phyloP scores from a whole-genome alignment of 768 basidiomycete species.

The Neoboletus magnificus region DNA sequence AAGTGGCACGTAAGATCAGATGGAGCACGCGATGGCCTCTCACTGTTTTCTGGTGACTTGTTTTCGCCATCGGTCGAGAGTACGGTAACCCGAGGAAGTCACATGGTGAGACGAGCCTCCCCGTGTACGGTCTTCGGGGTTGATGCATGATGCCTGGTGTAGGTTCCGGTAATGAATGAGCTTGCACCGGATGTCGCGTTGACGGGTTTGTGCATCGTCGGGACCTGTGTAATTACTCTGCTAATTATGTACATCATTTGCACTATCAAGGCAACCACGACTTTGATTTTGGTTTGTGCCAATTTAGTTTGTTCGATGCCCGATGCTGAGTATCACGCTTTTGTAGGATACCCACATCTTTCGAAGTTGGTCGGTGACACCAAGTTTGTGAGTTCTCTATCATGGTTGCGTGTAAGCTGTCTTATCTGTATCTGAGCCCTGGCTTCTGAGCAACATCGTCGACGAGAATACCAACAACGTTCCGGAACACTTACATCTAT shows the following conservation, averaged over 20 bases:
- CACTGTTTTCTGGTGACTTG: slow-evolving; percentile 86
- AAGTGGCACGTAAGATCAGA: slow-evolving; percentile 50
- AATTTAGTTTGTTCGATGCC: neutral
- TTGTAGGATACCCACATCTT: slow-evolving; percentile 58
- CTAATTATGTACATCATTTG: slow-evolving; percentile 8
- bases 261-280: slow-evolving; percentile 75
- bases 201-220: slow-evolving; percentile 53
- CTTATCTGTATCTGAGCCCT: slow-evolving; percentile 52
- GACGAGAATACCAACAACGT: slow-evolving; percentile 60
- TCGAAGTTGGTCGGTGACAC: slow-evolving; percentile 68
- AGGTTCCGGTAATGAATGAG: slow-evolving; percentile 85
- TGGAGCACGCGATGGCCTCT: slow-evolving; percentile 63
- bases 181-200: slow-evolving; percentile 77
- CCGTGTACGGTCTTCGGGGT: neutral
- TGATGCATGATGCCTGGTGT: slow-evolving; percentile 6
- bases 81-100: slow-evolving; percentile 83
- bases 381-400: slow-evolving; percentile 55
- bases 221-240: neutral
- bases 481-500: slow-evolving; percentile 62
- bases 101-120: slow-evolving; percentile 60
- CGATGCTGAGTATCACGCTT: neutral
- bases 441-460: slow-evolving; percentile 86
- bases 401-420: neutral
- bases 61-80: slow-evolving; percentile 87
- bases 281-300: slow-evolving; percentile 72